Conservation (phyloP, 202 grass and related monocot genomes). For the Panicum virgatum region DNA sequence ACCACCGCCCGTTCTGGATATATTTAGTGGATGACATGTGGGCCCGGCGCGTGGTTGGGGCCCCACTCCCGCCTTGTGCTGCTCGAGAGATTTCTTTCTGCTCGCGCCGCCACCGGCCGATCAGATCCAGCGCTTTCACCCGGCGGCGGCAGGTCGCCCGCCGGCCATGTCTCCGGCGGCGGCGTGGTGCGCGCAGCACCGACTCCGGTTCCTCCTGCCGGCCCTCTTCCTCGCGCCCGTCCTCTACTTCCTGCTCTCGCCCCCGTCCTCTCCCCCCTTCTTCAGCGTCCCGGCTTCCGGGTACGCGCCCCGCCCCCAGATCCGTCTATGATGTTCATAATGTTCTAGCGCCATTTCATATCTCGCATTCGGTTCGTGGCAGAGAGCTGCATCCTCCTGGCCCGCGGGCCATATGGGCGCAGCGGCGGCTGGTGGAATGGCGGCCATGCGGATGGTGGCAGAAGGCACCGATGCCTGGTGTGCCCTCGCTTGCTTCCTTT, state of each 20-base stretch:
- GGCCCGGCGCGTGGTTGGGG: neutral
- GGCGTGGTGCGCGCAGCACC: constrained; percentile 39
- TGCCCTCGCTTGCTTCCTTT: constrained; percentile 24
- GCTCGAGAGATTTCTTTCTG: neutral
- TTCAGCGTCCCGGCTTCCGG: constrained; percentile 33
- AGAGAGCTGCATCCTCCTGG: constrained; percentile 13
- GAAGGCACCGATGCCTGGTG: constrained; percentile 35
- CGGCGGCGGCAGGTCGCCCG: constrained; percentile 9
- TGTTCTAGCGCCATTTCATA: constrained; percentile 1
- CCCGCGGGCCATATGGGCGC: constrained; percentile 60
- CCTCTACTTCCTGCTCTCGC: constrained; percentile 41
- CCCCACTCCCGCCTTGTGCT: neutral
- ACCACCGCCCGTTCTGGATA: constrained; percentile 1
- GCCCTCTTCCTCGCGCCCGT: constrained; percentile 43
- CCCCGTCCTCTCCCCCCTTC: constrained; percentile 22
- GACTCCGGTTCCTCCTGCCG: constrained; percentile 50
- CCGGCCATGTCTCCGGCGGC: constrained; percentile 36
- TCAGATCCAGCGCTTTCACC: constrained; percentile 25
- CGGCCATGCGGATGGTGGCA: constrained; percentile 71
- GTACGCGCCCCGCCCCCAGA: constrained; percentile 7
- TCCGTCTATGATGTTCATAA: constrained; percentile 1
- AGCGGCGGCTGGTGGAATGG: constrained; percentile 61
- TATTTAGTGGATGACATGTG: neutral
- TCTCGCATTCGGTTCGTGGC: neutral
- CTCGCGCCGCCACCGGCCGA: neutral